Percentiles rank a stretch among this genome's conserved stretches.
Evolutionary conservation across 2,329 filamentous ascomycete genomes (phyloP).

Genomic region (Venturia oleaginea): DNA sequence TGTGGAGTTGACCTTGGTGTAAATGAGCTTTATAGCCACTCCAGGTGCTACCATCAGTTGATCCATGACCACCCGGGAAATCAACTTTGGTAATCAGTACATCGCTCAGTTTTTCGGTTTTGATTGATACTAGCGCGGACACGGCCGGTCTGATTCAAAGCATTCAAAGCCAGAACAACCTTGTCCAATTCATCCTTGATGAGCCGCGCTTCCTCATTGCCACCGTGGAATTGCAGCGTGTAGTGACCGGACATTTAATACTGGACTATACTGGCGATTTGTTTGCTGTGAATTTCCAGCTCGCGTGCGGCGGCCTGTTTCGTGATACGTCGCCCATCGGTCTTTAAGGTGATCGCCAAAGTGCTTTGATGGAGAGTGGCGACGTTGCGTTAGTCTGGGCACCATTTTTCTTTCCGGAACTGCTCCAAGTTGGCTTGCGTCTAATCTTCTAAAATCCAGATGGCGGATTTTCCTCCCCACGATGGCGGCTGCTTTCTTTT

Average conservation of each 20-base stretch:
- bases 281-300: neutral
- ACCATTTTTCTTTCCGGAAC: slow-evolving; percentile 17
- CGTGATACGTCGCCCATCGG: neutral
- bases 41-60: neutral
- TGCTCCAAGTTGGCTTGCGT: slow-evolving; percentile 17
- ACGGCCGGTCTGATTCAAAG: too few species aligned
- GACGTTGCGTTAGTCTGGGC: slow-evolving; percentile 15
- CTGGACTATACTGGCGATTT: neutral
- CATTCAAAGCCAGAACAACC: neutral
- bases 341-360: slow-evolving; percentile 19
- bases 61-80: neutral
- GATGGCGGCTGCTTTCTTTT: neutral
- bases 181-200: slow-evolving; percentile 17
- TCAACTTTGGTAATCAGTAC: neutral
- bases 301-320: neutral
- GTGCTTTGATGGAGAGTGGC: slow-evolving; percentile 23
- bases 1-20: neutral
- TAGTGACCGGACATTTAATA: slow-evolving; percentile 18
- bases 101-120: neutral
- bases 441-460: slow-evolving; percentile 16
- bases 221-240: slow-evolving; percentile 17
- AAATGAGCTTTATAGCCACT: neutral
- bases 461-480: neutral
- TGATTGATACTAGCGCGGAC: too few species aligned
- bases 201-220: neutral